These are phyloP conservation scores for Penicillium hordei DNA, from an alignment of 2,329 filamentous ascomycete genomes.

Conservation along the genomic window DNA sequence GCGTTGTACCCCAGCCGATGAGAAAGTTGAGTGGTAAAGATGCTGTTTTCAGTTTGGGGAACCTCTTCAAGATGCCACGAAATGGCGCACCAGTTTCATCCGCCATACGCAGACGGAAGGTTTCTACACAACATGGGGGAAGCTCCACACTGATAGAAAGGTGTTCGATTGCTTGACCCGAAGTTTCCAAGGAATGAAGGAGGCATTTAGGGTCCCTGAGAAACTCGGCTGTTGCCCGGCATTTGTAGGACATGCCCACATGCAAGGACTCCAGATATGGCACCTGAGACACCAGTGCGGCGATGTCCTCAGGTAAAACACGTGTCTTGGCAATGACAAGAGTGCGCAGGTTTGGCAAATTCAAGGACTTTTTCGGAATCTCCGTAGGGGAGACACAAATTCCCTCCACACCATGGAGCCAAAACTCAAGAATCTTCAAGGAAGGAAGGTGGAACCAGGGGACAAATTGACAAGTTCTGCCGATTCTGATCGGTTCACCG, in stretches of 20 bases:
- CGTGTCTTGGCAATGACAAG: neutral
- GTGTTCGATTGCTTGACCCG: neutral
- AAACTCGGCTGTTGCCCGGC: neutral
- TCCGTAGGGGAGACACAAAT: neutral
- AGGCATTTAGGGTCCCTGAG: neutral
- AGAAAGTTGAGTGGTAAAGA: neutral
- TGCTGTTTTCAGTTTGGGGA: neutral
- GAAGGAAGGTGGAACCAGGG: constrained; percentile 11
- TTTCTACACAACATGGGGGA: neutral
- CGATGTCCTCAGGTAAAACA: neutral
- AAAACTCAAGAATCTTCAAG: constrained; percentile 5
- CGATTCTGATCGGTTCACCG: too few relatives aligned
- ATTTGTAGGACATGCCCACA: neutral
- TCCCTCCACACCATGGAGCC: neutral
- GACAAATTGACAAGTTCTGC: neutral
- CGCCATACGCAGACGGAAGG: neutral
- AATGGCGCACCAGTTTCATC: neutral
- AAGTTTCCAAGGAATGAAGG: neutral
- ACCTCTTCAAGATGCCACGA: neutral
- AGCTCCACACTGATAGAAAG: constrained; percentile 1
- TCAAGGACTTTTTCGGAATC: neutral
- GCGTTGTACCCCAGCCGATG: neutral
- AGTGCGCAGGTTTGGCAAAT: neutral
- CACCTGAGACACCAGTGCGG: neutral
- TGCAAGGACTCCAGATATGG: constrained; percentile 1